A percentile compares a stretch with the other conserved stretches of the same genome.
These are phyloP conservation scores for Coemansia sp. DNA, from an alignment of 192 early-diverging fungal genomes.

Conservation along the genomic window DNA sequence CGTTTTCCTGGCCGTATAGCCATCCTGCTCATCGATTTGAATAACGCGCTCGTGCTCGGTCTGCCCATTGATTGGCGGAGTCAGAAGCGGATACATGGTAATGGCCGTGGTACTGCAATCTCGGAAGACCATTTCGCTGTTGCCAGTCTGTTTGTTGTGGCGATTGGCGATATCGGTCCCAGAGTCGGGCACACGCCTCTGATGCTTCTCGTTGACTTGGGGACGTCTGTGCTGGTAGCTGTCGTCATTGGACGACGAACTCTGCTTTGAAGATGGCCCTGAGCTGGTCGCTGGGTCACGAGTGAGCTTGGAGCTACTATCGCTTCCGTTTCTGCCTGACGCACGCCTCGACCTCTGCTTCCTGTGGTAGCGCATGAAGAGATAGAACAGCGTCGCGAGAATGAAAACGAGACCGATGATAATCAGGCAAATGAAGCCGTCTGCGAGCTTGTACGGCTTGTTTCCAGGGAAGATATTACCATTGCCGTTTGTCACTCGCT, in stretches of 20 bases:
- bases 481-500: constrained; percentile 6
- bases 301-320: neutral
- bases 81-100: constrained; percentile 3
- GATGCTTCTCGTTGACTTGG: neutral
- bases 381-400: constrained; percentile 29
- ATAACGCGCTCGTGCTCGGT: neutral
- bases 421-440: constrained; percentile 45
- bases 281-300: neutral
- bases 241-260: neutral
- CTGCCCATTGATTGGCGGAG: neutral
- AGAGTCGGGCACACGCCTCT: constrained; percentile 29
- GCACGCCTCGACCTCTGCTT: neutral
- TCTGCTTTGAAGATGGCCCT: constrained; percentile 3
- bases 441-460: constrained; percentile 20
- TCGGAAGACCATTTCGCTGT: neutral
- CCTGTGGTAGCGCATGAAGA: constrained; percentile 32
- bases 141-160: neutral
- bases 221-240: constrained; percentile 1
- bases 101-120: neutral
- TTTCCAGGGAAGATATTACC: neutral
- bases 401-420: constrained; percentile 28
- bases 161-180: constrained; percentile 27
- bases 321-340: neutral
- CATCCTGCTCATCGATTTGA: neutral
- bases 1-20: neutral